Evolutionary conservation across 192 early-diverging fungal species (phyloP).

Genomic region (Backusella circina): DNA sequence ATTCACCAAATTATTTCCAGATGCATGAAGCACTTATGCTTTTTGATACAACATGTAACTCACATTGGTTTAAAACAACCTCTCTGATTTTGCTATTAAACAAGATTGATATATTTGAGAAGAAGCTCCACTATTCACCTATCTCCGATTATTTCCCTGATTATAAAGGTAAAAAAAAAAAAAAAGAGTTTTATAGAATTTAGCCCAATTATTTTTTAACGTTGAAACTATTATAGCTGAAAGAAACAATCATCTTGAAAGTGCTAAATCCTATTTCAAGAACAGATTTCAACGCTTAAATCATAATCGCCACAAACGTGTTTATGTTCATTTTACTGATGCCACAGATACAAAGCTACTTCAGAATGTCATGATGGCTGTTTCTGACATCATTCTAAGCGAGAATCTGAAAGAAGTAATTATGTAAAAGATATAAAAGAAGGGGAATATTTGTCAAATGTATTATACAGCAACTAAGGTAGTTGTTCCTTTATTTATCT

Average conservation of each 20-base stretch:
- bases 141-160: conserved; percentile 51
- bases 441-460: background rate
- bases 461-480: background rate
- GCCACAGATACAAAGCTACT: conserved; percentile 50
- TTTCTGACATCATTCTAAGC: conserved; percentile 41
- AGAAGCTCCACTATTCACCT: conserved; percentile 44
- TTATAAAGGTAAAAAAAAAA: conserved; percentile 38
- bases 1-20: background rate
- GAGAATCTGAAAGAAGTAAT: conserved; percentile 32
- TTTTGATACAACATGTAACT: conserved; percentile 61
- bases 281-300: conserved; percentile 43
- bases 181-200: background rate
- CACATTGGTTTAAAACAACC: conserved; percentile 55
- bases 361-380: conserved; percentile 47
- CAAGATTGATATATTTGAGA: conserved; percentile 58
- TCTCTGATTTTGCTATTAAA: conserved; percentile 60
- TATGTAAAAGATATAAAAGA: background rate
- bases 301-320: conserved; percentile 39
- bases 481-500: background rate
- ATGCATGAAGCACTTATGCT: conserved; percentile 59
- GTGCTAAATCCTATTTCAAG: conserved; percentile 40
- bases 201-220: background rate
- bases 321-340: conserved; percentile 52
- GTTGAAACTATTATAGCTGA: conserved; percentile 18
- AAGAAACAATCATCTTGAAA: conserved; percentile 19